phyloP scores from a whole-genome alignment of 2,329 filamentous ascomycete species.

The Penicillium sp. region DNA sequence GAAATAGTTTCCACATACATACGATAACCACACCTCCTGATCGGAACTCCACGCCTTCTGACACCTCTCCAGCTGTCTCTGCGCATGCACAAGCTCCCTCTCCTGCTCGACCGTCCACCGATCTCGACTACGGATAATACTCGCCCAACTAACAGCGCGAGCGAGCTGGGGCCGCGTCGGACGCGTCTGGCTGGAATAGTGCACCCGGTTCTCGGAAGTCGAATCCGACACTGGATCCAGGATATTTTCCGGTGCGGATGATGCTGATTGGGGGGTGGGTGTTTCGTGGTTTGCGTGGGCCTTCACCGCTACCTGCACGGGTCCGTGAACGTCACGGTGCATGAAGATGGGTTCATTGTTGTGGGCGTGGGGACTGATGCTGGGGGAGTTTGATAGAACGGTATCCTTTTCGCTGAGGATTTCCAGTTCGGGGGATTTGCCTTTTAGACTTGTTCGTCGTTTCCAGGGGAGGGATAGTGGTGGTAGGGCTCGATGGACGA shows the following conservation, averaged over 20 bases:
- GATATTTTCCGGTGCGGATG: neutral
- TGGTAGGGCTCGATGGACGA: conserved; percentile 24
- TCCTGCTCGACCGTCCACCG: conserved; percentile 35
- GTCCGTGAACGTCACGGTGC: conserved; percentile 20
- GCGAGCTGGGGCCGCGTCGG: conserved; percentile 18
- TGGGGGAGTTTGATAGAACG: neutral
- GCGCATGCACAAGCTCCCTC: conserved; percentile 27
- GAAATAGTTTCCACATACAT: conserved; percentile 28
- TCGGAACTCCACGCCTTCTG: conserved; percentile 41
- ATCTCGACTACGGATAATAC: conserved; percentile 27
- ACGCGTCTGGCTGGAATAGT: conserved; percentile 9
- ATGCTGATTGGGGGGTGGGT: neutral
- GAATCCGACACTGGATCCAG: conserved; percentile 9
- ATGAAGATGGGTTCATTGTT: conserved; percentile 6
- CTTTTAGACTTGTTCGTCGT: conserved; percentile 16
- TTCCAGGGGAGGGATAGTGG: conserved; percentile 21
- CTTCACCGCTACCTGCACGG: conserved; percentile 29
- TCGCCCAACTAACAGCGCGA: conserved; percentile 34
- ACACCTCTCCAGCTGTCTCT: conserved; percentile 32
- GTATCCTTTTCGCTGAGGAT: neutral
- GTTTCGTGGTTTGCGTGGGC: neutral
- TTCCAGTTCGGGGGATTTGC: conserved; percentile 18
- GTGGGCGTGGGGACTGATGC: neutral
- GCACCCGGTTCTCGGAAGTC: conserved; percentile 14
- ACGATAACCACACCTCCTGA: conserved; percentile 37